phyloP scores from a whole-genome alignment of 2,329 filamentous ascomycete genomes.

The Hymenoscyphus albidus region DNA sequence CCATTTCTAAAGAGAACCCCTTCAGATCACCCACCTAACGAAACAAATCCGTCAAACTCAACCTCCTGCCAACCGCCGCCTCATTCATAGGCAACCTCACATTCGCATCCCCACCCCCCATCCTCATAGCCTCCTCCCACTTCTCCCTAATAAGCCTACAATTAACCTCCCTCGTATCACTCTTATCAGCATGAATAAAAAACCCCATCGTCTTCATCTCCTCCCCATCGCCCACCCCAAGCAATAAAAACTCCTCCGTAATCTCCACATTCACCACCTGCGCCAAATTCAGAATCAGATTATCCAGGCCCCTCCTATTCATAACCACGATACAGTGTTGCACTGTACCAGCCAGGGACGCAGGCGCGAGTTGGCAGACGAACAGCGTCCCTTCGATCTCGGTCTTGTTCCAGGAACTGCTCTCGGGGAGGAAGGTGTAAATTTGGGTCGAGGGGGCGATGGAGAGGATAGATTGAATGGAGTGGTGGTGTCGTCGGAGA shows the following conservation, averaged over 20 bases:
- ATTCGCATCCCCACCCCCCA: slow-evolving; percentile 4
- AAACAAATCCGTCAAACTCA: slow-evolving; percentile 32
- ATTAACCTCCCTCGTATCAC: slow-evolving; percentile 39
- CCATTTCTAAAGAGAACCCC: not conserved
- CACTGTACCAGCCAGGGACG: slow-evolving; percentile 38
- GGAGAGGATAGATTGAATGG: slow-evolving; percentile 68
- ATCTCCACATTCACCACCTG: slow-evolving; percentile 62
- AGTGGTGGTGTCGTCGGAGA: slow-evolving; percentile 74
- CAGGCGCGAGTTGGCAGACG: slow-evolving; percentile 61
- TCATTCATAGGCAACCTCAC: slow-evolving; percentile 2
- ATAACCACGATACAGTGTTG: slow-evolving; percentile 63
- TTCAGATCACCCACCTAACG: not conserved
- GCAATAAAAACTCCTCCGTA: slow-evolving; percentile 50
- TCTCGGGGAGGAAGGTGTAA: slow-evolving; percentile 68
- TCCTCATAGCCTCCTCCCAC: slow-evolving; percentile 30
- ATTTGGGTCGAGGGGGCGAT: slow-evolving; percentile 83
- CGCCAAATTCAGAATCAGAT: slow-evolving; percentile 64
- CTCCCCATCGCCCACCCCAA: slow-evolving; percentile 23
- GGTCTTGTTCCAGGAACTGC: slow-evolving; percentile 75
- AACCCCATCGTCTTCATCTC: slow-evolving; percentile 46
- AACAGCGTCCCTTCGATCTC: slow-evolving; percentile 87
- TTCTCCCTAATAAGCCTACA: slow-evolving; percentile 28
- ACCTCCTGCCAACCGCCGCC: slow-evolving; percentile 21
- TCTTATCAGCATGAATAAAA: slow-evolving; percentile 51
- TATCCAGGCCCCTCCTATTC: slow-evolving; percentile 67